Conservation (phyloP, 129 eudicot species). For the Lonicera japonica region DNA sequence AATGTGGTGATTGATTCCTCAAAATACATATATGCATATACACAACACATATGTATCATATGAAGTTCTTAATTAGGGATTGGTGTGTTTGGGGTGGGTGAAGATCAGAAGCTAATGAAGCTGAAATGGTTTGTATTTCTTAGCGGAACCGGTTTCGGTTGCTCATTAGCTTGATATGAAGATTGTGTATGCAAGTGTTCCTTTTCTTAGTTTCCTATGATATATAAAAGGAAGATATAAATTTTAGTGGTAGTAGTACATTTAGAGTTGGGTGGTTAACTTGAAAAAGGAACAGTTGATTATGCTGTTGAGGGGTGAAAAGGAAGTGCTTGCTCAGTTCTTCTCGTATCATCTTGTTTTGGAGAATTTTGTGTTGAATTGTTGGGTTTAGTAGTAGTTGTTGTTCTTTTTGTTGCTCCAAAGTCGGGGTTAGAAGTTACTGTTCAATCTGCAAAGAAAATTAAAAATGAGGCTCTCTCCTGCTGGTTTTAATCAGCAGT, state of each 20-base stretch:
- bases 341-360: conserved; percentile 2
- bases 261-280: conserved; percentile 14
- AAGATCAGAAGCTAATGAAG: conserved; percentile 46
- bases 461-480: conserved; percentile 58
- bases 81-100: conserved; percentile 34
- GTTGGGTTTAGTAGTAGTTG: conserved; percentile 27
- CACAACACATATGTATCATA: neutral
- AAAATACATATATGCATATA: too few species aligned
- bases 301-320: conserved; percentile 15
- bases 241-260: too few species aligned
- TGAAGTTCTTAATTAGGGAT: conserved; percentile 14
- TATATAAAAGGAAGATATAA: too few species aligned
- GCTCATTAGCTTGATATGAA: too few species aligned
- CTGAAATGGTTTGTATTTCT: conserved; percentile 35
- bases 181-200: conserved; percentile 1
- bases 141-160: conserved; percentile 48
- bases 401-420: conserved; percentile 2
- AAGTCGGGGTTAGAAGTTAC: conserved; percentile 4
- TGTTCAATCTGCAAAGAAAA: conserved; percentile 15
- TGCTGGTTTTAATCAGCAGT: conserved; percentile 60
- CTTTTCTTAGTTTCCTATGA: too few species aligned
- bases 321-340: neutral
- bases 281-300: neutral
- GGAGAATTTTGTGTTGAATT: conserved; percentile 25
- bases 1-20: neutral